Evolutionary conservation across 208 protist genomes (phyloP), one percentile per base, ranked within the genome.

Genomic region (Naegleria gruberi): DNA sequence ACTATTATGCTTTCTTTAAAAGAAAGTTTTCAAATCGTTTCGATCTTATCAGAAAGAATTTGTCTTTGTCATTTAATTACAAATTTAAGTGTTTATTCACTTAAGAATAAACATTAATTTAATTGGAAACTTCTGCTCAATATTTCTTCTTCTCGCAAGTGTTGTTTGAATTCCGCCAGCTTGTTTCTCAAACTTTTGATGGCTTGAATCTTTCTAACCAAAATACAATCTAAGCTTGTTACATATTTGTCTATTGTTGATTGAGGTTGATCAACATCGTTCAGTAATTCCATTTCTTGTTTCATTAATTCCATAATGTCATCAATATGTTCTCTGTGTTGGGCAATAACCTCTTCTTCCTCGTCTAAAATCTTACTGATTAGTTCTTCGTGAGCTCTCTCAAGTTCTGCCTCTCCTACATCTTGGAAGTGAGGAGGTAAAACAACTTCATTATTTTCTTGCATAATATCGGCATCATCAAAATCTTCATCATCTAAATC

Each of bases 301-400:
- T 97, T 96, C 1, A 98, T 91, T 15, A 98, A 88, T 89, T 96
- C 94, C 95, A 97, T 98, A 93, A 98, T 96, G 57, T 94, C 94
- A 89, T 98, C 95, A 89, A 98, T 97, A 91, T 98, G 96, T 77
- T 96, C 94, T 40, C 96, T 94, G 86, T 98, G 97, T 10, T 94
- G 93, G 2, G 94, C 77, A 81, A 98, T 97, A 15, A 98, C 34
- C 57, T 97, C 95, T 82, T 98, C 96, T 90, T 98, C 95, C 90
- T 98, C 95, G 23, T 97, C 96, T 43, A 96, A 93, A 84, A 98
- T 98, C 89, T 93, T 94, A 87, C 96, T 95, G 81, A 98, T 93
- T 91, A 96, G 95, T 90, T 97, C 94, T 10, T 94, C 90, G 73
- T 93, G 93, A 41, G 89, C 84, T 34, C 88, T 42, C 42, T 91